A percentile compares a stretch with the other conserved stretches of the same genome.
phyloP scores from a whole-genome alignment of 2,329 filamentous ascomycete genomes.

The Seiridium cupressi region DNA sequence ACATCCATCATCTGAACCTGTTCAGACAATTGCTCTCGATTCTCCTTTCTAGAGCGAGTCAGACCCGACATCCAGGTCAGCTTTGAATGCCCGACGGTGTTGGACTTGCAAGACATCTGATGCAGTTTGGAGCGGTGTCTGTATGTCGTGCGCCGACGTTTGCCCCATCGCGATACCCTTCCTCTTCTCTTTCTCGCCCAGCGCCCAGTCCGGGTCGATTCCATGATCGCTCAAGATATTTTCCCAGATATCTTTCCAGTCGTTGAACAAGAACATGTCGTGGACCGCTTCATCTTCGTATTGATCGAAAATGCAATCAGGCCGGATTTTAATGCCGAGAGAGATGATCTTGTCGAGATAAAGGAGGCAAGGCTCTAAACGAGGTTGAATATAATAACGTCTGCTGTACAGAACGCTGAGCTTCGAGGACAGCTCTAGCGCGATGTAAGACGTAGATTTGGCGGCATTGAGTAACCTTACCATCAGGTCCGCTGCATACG shows the following conservation, averaged over 20 bases:
- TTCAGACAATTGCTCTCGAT: too few species aligned
- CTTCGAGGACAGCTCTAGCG: too few species aligned
- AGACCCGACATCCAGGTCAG: too few species aligned
- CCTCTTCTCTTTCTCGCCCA: conserved; percentile 13
- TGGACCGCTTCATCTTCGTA: not conserved
- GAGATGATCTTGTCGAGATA: conserved; percentile 12
- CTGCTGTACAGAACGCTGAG: too few species aligned
- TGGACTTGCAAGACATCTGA: not conserved
- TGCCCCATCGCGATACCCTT: conserved; percentile 9
- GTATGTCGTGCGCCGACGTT: conserved; percentile 18
- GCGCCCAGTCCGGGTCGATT: conserved; percentile 16
- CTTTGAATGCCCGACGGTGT: not conserved
- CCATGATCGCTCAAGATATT: conserved; percentile 12
- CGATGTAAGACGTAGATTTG: too few species aligned
- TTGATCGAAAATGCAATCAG: conserved; percentile 13
- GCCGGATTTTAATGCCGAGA: conserved; percentile 8
- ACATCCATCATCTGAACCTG: too few species aligned
- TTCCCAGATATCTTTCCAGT: conserved; percentile 10
- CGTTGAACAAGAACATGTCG: not conserved
- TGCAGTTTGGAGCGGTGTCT: not conserved
- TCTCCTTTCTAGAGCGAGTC: too few species aligned
- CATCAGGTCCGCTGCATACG: too few species aligned
- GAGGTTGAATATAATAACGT: too few species aligned
- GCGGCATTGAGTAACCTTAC: too few species aligned
- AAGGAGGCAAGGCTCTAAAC: not conserved